Evolutionary conservation across 1,284 basidiomycete genomes (phyloP).

Genomic region (Sanghuangporus sanghuang): DNA sequence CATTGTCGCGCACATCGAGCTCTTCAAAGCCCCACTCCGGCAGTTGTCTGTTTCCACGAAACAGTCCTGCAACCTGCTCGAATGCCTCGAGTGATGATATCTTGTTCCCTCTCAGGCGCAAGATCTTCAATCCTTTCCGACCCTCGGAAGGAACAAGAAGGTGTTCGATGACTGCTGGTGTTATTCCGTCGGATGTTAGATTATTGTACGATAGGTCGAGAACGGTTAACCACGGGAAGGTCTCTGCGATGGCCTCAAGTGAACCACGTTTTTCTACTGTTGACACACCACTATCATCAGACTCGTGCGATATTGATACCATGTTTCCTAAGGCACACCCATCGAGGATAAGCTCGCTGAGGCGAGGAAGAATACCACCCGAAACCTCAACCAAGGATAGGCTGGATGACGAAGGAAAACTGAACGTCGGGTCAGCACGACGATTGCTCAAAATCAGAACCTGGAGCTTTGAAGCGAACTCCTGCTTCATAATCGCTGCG

Average conservation of each 20-base stretch:
- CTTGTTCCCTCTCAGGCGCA: conserved; percentile 62
- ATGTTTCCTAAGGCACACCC: conserved; percentile 61
- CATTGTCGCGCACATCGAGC: conserved; percentile 73
- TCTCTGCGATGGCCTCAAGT: conserved; percentile 47
- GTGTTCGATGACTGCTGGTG: conserved; percentile 37
- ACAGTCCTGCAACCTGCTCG: conserved; percentile 48
- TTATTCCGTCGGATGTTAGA: conserved; percentile 49
- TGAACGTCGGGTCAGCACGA: conserved; percentile 57
- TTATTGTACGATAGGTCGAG: conserved; percentile 72
- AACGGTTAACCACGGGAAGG: conserved; percentile 64
- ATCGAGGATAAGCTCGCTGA: conserved; percentile 69
- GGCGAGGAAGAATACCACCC: conserved; percentile 45
- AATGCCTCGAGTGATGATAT: conserved; percentile 59
- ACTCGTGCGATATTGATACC: conserved; percentile 38
- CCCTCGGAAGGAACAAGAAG: conserved; percentile 40
- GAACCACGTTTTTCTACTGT: conserved; percentile 44
- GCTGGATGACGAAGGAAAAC: conserved; percentile 37
- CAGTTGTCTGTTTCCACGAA: conserved; percentile 58
- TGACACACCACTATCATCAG: conserved; percentile 25
- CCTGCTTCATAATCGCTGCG: conserved; percentile 48
- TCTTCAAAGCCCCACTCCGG: conserved; percentile 72
- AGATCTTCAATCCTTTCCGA: conserved; percentile 53
- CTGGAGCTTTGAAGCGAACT: conserved; percentile 55
- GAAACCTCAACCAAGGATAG: conserved; percentile 23
- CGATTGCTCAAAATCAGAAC: conserved; percentile 60